Conservation (phyloP, 768 basidiomycete genomes). For the Macrolepiota fuliginosa region DNA sequence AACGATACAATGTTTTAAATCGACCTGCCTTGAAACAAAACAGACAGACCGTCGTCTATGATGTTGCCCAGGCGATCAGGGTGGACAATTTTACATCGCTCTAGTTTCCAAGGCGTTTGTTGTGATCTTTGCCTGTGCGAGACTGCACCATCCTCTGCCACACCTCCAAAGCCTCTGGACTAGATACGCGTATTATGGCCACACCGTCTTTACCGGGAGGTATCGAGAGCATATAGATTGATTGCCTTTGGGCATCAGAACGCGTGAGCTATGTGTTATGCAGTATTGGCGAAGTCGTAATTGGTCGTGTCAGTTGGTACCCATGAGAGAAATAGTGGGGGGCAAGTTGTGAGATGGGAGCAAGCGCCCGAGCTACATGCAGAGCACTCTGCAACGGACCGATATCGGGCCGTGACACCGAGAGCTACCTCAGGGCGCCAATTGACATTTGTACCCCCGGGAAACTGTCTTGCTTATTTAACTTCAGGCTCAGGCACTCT, state of each 20-base stretch:
- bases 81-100: slow-evolving; percentile 67
- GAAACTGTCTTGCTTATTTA: no score
- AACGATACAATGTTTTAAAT: not conserved
- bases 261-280: slow-evolving; percentile 24
- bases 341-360: no score
- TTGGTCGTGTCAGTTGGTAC: no score
- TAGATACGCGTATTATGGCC: slow-evolving; percentile 80
- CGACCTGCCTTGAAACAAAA: slow-evolving; percentile 74
- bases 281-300: no score
- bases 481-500: no score
- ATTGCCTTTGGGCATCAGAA: slow-evolving; percentile 57
- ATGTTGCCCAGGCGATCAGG: slow-evolving; percentile 50
- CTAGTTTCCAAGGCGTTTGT: slow-evolving; percentile 63
- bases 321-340: no score
- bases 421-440: no score
- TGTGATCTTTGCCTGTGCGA: no score
- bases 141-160: slow-evolving; percentile 60
- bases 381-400: no score
- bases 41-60: slow-evolving; percentile 78
- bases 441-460: no score
- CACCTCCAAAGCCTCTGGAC: slow-evolving; percentile 64
- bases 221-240: slow-evolving; percentile 88
- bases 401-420: no score
- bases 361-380: no score
- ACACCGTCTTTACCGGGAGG: slow-evolving; percentile 82